Conservation (phyloP, 768 basidiomycete genomes). For the Clitopilus hobsonii region DNA sequence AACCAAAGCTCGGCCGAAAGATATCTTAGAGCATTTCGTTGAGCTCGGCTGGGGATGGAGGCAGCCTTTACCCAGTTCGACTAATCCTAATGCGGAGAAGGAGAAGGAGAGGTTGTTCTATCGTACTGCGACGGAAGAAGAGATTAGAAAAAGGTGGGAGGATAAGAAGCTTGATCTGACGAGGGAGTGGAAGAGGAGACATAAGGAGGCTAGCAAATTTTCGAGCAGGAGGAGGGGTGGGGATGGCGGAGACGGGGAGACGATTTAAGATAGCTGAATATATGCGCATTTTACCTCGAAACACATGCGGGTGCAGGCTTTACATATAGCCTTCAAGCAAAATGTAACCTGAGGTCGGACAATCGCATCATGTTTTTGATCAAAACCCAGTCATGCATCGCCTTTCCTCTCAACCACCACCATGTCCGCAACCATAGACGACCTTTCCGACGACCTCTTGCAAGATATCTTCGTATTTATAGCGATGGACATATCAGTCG, state of each 20-base stretch:
- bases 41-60: slow-evolving; percentile 48
- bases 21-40: slow-evolving; percentile 44
- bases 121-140: slow-evolving; percentile 48
- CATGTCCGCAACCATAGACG: no score
- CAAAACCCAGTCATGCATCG: no score
- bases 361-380: no score
- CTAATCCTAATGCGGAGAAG: slow-evolving; percentile 51
- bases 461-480: no score
- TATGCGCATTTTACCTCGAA: neutral
- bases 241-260: slow-evolving; percentile 22
- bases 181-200: slow-evolving; percentile 71
- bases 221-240: slow-evolving; percentile 48
- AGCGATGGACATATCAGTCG: no score
- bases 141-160: slow-evolving; percentile 69
- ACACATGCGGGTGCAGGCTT: no score
- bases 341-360: no score
- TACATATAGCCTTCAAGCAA: no score
- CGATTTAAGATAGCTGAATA: neutral
- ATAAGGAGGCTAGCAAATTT: slow-evolving; percentile 70
- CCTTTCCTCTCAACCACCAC: no score
- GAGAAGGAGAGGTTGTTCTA: slow-evolving; percentile 64
- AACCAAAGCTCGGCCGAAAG: slow-evolving; percentile 32
- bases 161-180: slow-evolving; percentile 63
- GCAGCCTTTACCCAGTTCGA: slow-evolving; percentile 40
- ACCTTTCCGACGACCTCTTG: no score